Percentiles rank a stretch among this genome's conserved stretches.
Conservation (phyloP, 2,329 filamentous ascomycete genomes). For the Fusarium foetens region DNA sequence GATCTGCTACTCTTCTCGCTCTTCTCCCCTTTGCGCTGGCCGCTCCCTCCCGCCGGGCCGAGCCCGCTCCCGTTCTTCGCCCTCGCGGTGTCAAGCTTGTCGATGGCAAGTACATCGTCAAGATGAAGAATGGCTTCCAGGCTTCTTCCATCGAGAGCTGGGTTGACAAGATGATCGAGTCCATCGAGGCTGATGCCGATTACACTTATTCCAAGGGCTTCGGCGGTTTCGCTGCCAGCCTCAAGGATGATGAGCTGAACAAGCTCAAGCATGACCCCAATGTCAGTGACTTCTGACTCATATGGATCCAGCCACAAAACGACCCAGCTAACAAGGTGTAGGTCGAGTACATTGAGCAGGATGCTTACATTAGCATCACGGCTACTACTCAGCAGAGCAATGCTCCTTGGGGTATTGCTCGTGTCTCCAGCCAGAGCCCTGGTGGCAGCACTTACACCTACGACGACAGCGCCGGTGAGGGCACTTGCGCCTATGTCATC, state of each 20-base stretch:
- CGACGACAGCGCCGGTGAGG: slow-evolving; percentile 53
- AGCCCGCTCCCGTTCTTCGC: slow-evolving; percentile 49
- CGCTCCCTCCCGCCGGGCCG: slow-evolving; percentile 46
- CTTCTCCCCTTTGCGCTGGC: slow-evolving; percentile 48
- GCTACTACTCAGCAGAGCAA: slow-evolving; percentile 47
- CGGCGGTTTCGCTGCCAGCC: slow-evolving; percentile 44
- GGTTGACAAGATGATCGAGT: slow-evolving; percentile 40
- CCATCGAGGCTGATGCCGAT: slow-evolving; percentile 48
- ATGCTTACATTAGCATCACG: slow-evolving; percentile 47
- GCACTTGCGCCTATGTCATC: slow-evolving; percentile 58
- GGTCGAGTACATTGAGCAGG: slow-evolving; percentile 55
- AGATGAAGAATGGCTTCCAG: slow-evolving; percentile 45
- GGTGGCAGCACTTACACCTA: slow-evolving; percentile 51
- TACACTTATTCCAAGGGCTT: slow-evolving; percentile 43
- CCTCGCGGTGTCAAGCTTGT: slow-evolving; percentile 47
- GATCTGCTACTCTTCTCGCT: slow-evolving; percentile 47
- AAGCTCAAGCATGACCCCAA: slow-evolving; percentile 43
- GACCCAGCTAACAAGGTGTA: background rate
- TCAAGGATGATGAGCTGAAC: slow-evolving; percentile 43
- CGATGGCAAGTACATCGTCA: slow-evolving; percentile 53
- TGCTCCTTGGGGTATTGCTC: slow-evolving; percentile 54
- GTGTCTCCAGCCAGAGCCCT: slow-evolving; percentile 50
- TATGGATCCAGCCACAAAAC: background rate
- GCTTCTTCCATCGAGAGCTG: slow-evolving; percentile 25
- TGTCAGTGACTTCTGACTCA: slow-evolving; percentile 13